Base-by-base conservation (phyloP, 2,329 filamentous ascomycete genomes). In the Arthrobotrys iridis region DNA sequence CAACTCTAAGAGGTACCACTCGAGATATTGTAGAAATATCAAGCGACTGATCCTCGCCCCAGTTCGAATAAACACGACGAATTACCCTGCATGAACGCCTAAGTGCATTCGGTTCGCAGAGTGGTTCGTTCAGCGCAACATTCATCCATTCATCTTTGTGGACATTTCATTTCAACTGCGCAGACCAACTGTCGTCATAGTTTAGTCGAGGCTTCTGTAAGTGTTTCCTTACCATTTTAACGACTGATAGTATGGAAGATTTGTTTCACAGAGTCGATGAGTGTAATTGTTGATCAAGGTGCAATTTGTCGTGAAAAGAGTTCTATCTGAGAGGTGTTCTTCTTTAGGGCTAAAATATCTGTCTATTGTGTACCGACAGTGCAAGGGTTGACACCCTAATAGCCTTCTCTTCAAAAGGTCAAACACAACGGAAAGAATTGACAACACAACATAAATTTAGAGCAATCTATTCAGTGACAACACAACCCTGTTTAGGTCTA, bases 1-100 rank as follows among this genome's bases (percentile, higher is more conserved):
- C 63, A 74, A 48, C 70, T 74, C 70, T 74, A 74, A 72, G 70
- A 74, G 70, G 70, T 22, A 74, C 55, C 28, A 50, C 52, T 66
- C 59, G 41, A 65, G 68, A 73, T 26, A 52, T 52, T 35, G 10
- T 7, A 48, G 30, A 5, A 60, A 45, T n/a, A 50, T 62, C 62
- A 48, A 66, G n/a, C 43, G 62, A 67, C 7, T 18, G 43, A 57
- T 63, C 70, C 70, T 74, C 70, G 62, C 70, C 70, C 70, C 52
- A 33, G 15, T 41, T 28, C 15, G 45, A 18, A 24, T 22, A 6
- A 48, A 4, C 8, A 24, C 18, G 11, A 37, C 11, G 28, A 37
- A 22, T 55, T 37, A 18, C 50, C 22, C 10, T 4, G 50, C 50
- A 20, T 6, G 8, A 35, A 15, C 18, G 18, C 18, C 18, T 55